Base-by-base conservation (phyloP, 2,329 filamentous ascomycete species). In the Blastomyces percursus region DNA sequence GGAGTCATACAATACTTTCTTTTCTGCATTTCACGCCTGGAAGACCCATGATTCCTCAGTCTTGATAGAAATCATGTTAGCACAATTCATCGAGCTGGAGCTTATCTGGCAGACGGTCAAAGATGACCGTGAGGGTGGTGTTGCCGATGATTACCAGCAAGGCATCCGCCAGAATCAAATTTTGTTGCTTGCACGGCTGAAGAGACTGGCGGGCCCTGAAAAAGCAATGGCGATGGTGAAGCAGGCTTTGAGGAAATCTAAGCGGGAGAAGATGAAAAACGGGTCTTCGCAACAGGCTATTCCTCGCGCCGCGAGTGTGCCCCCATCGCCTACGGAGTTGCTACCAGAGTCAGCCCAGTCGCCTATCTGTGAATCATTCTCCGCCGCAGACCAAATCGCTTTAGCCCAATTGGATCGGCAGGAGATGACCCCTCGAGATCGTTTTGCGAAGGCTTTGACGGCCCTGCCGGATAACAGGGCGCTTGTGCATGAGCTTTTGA, bases 61-160 rank as follows among this genome's bases (percentile, higher is more conserved):
- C 2, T 72, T 87, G 55, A 80, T 87, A 64, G 83, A 86, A 66
- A 85, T 84, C 48, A 87, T 87, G 85, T 77, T 87, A 21, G 83
- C 82, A 11, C 84, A 85, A 32, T 87, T 87, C 67, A 82, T 86
- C 50, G 84, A 86, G 69, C 75, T 87, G 21, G 85, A 87, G 68
- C 78, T 84, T 21, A 87, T 87, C 19, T 85, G 85, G 82, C 84
- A 87, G 71, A 84, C 83, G 2, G 84, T 87, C 64, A 86, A 87
- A 69, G 80, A 85, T 66, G 84, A 86, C 61, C 81, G 76, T 30
- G 79, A 80, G 9, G 85, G 84, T 54, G 82, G 83, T 61, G 85
- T 85, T 46, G 83, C 84, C 2, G 81, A 81, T 51, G 85, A 87
- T 63, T 87, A 87, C 68, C 79, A 80, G 44, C 80, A 85, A 66